Evolutionary conservation across 2,329 filamentous ascomycete genomes (phyloP), one percentile per base, ranked within the genome.

Genomic region (Juglanconis juglandina): DNA sequence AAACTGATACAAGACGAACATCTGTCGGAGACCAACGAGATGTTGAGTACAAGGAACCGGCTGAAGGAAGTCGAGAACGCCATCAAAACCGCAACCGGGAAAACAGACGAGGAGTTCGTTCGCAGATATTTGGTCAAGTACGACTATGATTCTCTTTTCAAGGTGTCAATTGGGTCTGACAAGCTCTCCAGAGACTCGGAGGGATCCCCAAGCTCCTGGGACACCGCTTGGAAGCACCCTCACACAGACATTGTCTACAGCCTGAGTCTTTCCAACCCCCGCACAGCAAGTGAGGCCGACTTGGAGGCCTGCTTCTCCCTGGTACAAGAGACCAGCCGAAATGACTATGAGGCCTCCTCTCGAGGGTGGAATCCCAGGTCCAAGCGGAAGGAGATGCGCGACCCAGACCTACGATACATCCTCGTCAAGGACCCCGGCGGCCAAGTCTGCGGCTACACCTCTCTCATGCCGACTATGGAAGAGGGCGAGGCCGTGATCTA

Each of bases 391-490:
- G 90, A 93, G 76, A 92, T 93, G 89, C 75, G 75, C 61, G 83
- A 88, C 5, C 72, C 77, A 0, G 86, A 87, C 60, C 81, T 93
- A 71, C 81, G 87, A 48, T 93, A 91, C 70, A 76, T 92, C 7
- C 73, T 92, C 3, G 81, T 90, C 53, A 79, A 78, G 63, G 71
- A 73, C 9, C 59, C 56, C 0, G 59, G 64, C 8, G 66, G 66
- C 3, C 54, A 49, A 41, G 65, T 87, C 8, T 70, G 73, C 17
- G 86, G 79, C 4, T 89, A 90, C 67, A 78, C 82, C 1, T 89
- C 86, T n/a, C 77, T 90, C 68, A 87, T 90, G 87, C 81, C 88
- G n/a, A 88, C 86, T 2, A 83, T 83, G 67, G 88, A 91, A 68
- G 84, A 87, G 63, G 80, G 80, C 1, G 75, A 84, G 61, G 78